Evolutionary conservation across 2,329 filamentous ascomycete species (phyloP).

Genomic region (Verticillium longisporum): DNA sequence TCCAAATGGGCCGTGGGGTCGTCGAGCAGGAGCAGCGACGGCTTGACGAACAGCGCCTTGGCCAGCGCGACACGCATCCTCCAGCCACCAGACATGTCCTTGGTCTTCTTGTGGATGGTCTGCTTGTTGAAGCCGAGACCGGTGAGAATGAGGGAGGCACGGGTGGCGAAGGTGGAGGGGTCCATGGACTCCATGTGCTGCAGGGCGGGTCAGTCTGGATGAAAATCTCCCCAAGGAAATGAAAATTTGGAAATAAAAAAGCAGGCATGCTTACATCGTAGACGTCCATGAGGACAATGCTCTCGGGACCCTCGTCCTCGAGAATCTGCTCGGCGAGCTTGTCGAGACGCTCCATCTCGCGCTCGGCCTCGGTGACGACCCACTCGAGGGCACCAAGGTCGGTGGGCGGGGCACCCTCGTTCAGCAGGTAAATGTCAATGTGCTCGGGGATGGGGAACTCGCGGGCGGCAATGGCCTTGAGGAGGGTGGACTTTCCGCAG

Average conservation of each 20-base stretch:
- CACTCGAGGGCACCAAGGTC: constrained; percentile 92
- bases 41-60: constrained; percentile 98
- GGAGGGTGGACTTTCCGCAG: constrained; percentile 95
- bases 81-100: constrained; percentile 99
- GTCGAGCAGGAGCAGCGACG: constrained; percentile 88
- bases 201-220: background rate
- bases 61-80: constrained; percentile 97
- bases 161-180: constrained; percentile 91
- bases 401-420: constrained; percentile 87
- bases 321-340: constrained; percentile 82
- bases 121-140: constrained; percentile 99
- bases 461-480: constrained; percentile 88
- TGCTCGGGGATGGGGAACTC: constrained; percentile 96
- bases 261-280: constrained; percentile 93
- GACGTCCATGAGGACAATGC: constrained; percentile 81
- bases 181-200: constrained; percentile 99
- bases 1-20: constrained; percentile 99
- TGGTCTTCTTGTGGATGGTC: constrained; percentile 98
- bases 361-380: constrained; percentile 92
- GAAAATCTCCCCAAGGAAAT: too few species aligned
- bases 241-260: too few species aligned
- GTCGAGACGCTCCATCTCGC: constrained; percentile 86
- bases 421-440: constrained; percentile 96
- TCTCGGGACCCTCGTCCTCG: constrained; percentile 88
- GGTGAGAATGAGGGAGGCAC: constrained; percentile 92